Percentiles rank a stretch among this genome's conserved stretches.
phyloP scores from a whole-genome alignment of 306 rosid species.

The Castanea mollissima region DNA sequence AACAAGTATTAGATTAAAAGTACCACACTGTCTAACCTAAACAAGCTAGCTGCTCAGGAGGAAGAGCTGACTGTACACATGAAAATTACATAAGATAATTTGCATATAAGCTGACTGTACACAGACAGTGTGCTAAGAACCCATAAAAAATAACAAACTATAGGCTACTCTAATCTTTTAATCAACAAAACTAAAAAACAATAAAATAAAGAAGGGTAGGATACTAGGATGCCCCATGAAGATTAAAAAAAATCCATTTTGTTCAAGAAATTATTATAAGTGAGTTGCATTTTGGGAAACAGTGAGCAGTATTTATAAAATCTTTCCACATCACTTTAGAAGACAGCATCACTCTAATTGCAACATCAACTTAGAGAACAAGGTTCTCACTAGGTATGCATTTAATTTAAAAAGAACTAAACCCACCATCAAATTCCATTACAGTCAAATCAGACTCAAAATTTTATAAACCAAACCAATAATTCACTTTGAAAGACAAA shows the following conservation, averaged over 20 bases:
- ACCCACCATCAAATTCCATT: too few relatives aligned
- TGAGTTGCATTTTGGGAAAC: neutral
- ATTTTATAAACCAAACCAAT: too few relatives aligned
- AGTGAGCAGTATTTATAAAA: neutral
- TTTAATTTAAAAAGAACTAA: too few relatives aligned
- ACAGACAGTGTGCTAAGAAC: too few relatives aligned
- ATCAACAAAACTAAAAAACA: neutral
- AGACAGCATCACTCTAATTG: neutral
- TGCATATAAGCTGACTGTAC: neutral
- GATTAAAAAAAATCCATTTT: neutral
- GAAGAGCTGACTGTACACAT: slow-evolving; percentile 72
- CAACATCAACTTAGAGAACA: too few relatives aligned
- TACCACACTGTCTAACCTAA: slow-evolving; percentile 95
- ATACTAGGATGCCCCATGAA: slow-evolving; percentile 1
- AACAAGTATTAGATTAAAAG: slow-evolving; percentile 24
- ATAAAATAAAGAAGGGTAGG: neutral
- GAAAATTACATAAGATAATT: slow-evolving; percentile 26
- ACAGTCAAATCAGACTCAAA: too few relatives aligned
- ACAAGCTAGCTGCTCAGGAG: slow-evolving; percentile 87
- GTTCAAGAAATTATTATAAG: neutral
- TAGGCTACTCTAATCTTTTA: slow-evolving; percentile 10
- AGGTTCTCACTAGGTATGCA: too few relatives aligned
- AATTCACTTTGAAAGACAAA: too few relatives aligned
- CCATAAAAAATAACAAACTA: too few relatives aligned
- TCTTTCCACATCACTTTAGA: neutral